These are phyloP conservation scores for Sporothrix pallida DNA, from an alignment of 2,329 filamentous ascomycete species.

Conservation along the genomic window DNA sequence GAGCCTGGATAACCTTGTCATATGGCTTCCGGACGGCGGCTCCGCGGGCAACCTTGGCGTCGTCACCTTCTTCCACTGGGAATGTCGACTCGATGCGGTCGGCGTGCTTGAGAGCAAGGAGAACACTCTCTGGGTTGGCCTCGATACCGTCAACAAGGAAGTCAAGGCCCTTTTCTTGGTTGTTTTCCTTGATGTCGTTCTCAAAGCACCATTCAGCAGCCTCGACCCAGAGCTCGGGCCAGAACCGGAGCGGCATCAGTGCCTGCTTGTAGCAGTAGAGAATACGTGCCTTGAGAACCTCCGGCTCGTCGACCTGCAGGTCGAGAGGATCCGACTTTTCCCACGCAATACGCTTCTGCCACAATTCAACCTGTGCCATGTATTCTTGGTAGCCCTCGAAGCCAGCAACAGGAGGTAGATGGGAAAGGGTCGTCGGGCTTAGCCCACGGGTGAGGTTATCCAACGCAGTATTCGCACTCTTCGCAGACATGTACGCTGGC, in stretches of 20 bases:
- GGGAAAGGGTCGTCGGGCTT: conserved; percentile 76
- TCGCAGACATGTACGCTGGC: conserved; percentile 92
- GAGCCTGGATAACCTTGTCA: conserved; percentile 78
- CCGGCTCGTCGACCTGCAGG: conserved; percentile 78
- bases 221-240: conserved; percentile 95
- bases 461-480: conserved; percentile 86
- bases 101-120: conserved; percentile 86
- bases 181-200: conserved; percentile 70
- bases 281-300: conserved; percentile 76
- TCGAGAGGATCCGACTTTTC: conserved; percentile 93
- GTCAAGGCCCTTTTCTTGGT: conserved; percentile 67
- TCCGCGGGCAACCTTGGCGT: conserved; percentile 75
- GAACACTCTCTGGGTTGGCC: conserved; percentile 91
- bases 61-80: conserved; percentile 76
- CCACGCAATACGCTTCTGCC: conserved; percentile 95
- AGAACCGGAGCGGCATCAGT: conserved; percentile 89
- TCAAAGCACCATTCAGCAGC: conserved; percentile 91
- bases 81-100: conserved; percentile 84
- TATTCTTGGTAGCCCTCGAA: conserved; percentile 89
- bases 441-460: conserved; percentile 84
- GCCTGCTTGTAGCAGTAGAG: conserved; percentile 93
- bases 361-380: conserved; percentile 80
- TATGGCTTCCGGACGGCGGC: conserved; percentile 81
- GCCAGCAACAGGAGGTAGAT: conserved; percentile 79
- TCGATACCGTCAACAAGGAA: conserved; percentile 82